Evolutionary conservation across 108 stramenopile genomes (phyloP).

Genomic region (Cyclostephanos tholiformis): DNA sequence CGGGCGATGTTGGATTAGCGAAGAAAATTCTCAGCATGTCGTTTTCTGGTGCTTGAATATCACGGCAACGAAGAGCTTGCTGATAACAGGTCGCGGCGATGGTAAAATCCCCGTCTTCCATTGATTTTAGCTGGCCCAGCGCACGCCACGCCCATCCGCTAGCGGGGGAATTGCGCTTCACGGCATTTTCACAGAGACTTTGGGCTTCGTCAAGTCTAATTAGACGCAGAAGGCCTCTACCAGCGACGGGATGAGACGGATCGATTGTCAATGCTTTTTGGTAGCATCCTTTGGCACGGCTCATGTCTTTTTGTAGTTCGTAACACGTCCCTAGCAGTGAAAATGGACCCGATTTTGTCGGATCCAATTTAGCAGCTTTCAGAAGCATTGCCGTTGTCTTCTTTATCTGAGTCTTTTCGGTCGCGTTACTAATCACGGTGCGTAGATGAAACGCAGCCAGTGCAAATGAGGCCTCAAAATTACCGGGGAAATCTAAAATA

Average conservation of each 20-base stretch:
- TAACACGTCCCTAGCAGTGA: conserved; percentile 75
- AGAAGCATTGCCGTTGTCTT: conserved; percentile 60
- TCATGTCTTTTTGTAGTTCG: conserved; percentile 53
- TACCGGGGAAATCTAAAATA: conserved; percentile 36
- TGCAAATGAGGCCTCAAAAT: conserved; percentile 60
- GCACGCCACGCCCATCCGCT: conserved; percentile 83
- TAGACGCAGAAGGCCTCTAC: conserved; percentile 66
- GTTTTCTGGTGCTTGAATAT: conserved; percentile 51
- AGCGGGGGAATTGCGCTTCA: conserved; percentile 49
- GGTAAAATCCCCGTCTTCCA: conserved; percentile 50
- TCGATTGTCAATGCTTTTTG: conserved; percentile 61
- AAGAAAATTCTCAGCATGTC: conserved; percentile 56
- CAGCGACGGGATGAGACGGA: conserved; percentile 76
- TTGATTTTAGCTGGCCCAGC: conserved; percentile 47
- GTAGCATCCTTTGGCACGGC: conserved; percentile 68
- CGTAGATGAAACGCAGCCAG: conserved; percentile 68
- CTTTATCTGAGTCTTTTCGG: conserved; percentile 20
- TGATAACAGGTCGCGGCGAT: conserved; percentile 66
- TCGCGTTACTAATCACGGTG: conserved; percentile 19
- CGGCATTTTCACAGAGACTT: conserved; percentile 49
- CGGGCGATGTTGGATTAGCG: conserved; percentile 6
- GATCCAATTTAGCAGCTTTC: conserved; percentile 72
- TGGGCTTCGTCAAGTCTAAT: conserved; percentile 18
- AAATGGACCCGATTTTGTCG: conserved; percentile 62
- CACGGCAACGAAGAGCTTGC: conserved; percentile 65